A percentile compares a stretch with the other conserved stretches of the same genome.
These are phyloP conservation scores for Kwoniella mangroviensis DNA, from an alignment of 768 basidiomycete species.

Conservation along the genomic window DNA sequence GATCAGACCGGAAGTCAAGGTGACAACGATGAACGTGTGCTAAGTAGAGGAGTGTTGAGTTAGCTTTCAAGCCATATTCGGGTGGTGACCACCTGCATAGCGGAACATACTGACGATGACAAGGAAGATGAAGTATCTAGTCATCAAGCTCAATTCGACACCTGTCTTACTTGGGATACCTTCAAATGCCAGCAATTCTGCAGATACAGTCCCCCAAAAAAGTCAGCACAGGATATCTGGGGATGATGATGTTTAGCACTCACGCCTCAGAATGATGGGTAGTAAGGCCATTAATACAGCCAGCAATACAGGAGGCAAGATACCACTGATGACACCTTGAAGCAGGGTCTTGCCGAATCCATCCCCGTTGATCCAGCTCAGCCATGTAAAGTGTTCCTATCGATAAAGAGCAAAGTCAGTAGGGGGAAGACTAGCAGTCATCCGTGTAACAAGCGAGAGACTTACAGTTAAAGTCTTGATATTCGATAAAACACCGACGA, in stretches of 20 bases:
- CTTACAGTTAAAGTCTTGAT: constrained; percentile 68
- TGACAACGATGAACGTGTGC: constrained; percentile 93
- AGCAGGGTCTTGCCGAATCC: constrained; percentile 58
- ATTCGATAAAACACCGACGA: constrained; percentile 86
- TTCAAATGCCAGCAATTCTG: constrained; percentile 78
- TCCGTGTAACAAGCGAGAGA: not conserved
- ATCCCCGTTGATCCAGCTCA: constrained; percentile 70
- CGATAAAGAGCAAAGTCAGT: not conserved
- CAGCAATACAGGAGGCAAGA: constrained; percentile 82
- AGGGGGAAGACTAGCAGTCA: not conserved
- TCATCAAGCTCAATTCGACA: constrained; percentile 89
- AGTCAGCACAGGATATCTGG: too few relatives aligned
- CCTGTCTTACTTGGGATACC: constrained; percentile 84
- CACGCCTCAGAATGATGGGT: constrained; percentile 76
- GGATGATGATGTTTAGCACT: constrained; percentile 27
- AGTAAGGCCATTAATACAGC: constrained; percentile 91
- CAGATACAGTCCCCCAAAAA: not conserved
- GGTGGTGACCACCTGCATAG: not conserved
- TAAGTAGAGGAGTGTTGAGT: constrained; percentile 54
- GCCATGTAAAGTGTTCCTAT: constrained; percentile 65
- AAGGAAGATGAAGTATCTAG: constrained; percentile 87
- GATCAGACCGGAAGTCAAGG: constrained; percentile 80
- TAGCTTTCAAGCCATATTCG: not conserved
- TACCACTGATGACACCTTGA: constrained; percentile 84
- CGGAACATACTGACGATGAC: constrained; percentile 71